Evolutionary conservation across 2,329 filamentous ascomycete genomes (phyloP), one percentile per base, ranked within the genome.

Genomic region (Cercospora sp.): DNA sequence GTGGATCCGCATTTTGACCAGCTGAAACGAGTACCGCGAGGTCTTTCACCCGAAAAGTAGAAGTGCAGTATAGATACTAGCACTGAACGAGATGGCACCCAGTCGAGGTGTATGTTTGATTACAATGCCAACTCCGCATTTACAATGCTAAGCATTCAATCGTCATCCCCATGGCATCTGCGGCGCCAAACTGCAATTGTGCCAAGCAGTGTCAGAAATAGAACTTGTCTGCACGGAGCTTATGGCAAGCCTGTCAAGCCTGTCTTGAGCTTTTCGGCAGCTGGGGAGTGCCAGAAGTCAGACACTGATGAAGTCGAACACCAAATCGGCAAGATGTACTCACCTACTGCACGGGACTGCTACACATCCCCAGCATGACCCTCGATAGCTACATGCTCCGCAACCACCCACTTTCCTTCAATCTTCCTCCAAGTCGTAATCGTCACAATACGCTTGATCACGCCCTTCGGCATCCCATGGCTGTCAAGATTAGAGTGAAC

Each of bases 31-130:
- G 55, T n/a, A 57, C 37, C 45, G 18, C 58, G 30, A 24, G 28
- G 16, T 16, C n/a, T 34, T 21, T 58, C 12, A n/a, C 62, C 58
- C 21, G 24, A 43, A 21, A 28, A 24, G n/a, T 37, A 64, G 62
- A 51, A 21, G 62, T 58, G 62, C 62, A 57, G 62, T 43, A 57
- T 64, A 64, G 49, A 30, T 63, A 63, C 51, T 58, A 64, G 49
- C 62, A 64, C 62, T 57, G 57, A 68, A 68, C 51, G 58, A 49
- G 58, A 70, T 70, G 69, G 69, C 69, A 43, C 69, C 69, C 59
- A 70, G 69, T 63, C 60, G 68, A 61, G 68, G 69, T 61, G 59
- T 58, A 58, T 58, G 53, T 58, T 58, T 58, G 21, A 58, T n/a
- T 58, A 30, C n/a, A 8, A n/a, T 28, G 4, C 30, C 30, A 7